phyloP scores from a whole-genome alignment of 2,329 filamentous ascomycete genomes.

The Fusarium sp. region DNA sequence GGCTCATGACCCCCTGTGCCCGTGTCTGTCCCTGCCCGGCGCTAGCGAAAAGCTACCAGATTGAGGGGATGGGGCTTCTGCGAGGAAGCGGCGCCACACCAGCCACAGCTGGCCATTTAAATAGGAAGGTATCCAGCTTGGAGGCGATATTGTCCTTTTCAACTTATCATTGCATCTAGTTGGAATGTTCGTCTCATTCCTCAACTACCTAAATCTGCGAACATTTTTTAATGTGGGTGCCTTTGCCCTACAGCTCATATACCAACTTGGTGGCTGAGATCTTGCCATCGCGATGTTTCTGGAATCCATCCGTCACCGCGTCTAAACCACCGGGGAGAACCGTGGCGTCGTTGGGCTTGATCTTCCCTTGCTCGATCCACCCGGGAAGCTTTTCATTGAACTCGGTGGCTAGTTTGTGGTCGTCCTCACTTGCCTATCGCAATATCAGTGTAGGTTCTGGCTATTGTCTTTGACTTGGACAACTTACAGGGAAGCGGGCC shows the following conservation, averaged over 20 bases:
- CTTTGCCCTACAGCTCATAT: constrained; percentile 45
- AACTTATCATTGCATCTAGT: too few species aligned
- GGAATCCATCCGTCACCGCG: constrained; percentile 53
- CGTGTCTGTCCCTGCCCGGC: constrained; percentile 1
- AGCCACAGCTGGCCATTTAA: constrained; percentile 2
- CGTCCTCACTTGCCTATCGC: constrained; percentile 51
- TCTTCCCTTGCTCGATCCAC: constrained; percentile 52
- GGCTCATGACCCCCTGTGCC: constrained; percentile 17
- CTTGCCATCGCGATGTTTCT: constrained; percentile 56
- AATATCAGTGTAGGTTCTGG: constrained; percentile 5
- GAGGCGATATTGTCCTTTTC: background rate
- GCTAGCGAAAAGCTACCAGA: background rate
- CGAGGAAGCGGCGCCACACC: constrained; percentile 10
- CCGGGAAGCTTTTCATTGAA: constrained; percentile 56
- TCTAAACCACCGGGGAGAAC: constrained; percentile 52
- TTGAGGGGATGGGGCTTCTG: constrained; percentile 5
- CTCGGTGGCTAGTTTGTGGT: constrained; percentile 55
- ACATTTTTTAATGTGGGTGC: too few species aligned
- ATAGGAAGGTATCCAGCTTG: background rate
- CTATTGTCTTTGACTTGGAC: background rate
- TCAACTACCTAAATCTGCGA: too few species aligned
- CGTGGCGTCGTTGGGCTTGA: constrained; percentile 55
- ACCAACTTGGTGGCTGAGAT: constrained; percentile 60
- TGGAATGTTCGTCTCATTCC: too few species aligned
- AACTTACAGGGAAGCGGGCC: constrained; percentile 56